A percentile compares a stretch with the other conserved stretches of the same genome.
Conservation (phyloP, 2,329 filamentous ascomycete genomes). For the Penicillium rolfsii region DNA sequence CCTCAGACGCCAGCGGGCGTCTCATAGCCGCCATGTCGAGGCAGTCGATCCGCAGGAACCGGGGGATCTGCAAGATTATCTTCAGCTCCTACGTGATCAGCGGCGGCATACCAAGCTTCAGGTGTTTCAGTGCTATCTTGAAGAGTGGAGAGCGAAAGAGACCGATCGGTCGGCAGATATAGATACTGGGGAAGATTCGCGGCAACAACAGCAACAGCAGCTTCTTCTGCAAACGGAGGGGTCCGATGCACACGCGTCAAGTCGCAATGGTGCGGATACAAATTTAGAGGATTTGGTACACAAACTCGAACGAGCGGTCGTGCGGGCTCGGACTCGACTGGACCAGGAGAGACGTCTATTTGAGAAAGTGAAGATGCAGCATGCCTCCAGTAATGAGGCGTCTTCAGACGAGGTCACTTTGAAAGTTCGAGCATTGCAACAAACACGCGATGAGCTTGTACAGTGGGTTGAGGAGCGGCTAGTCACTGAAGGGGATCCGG, state of each 20-base stretch:
- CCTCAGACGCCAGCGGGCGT: constrained; percentile 31
- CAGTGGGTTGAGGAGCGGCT: constrained; percentile 57
- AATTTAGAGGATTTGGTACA: constrained; percentile 41
- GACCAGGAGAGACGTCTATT: constrained; percentile 42
- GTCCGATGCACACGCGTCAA: constrained; percentile 21
- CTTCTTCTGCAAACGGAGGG: constrained; percentile 18
- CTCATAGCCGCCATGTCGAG: constrained; percentile 25
- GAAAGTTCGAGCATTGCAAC: constrained; percentile 45
- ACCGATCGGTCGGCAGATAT: constrained; percentile 26
- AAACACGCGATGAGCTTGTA: constrained; percentile 54
- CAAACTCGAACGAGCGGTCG: constrained; percentile 44
- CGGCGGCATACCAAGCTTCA: constrained; percentile 51
- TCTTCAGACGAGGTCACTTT: constrained; percentile 9
- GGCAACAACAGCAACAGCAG: constrained; percentile 13
- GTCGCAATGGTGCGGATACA: constrained; percentile 17
- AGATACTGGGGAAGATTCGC: constrained; percentile 21
- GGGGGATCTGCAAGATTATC: constrained; percentile 45
- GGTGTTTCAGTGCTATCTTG: constrained; percentile 51
- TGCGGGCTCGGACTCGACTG: constrained; percentile 42
- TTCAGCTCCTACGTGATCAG: constrained; percentile 51
- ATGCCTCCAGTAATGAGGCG: constrained; percentile 17
- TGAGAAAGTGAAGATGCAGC: constrained; percentile 35
- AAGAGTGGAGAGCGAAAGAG: constrained; percentile 43
- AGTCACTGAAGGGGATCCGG: constrained; percentile 39
- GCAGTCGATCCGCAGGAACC: constrained; percentile 22